A percentile compares a stretch with the other conserved stretches of the same genome.
phyloP scores from a whole-genome alignment of 2,329 filamentous ascomycete genomes.

The Blumeria hordei region DNA sequence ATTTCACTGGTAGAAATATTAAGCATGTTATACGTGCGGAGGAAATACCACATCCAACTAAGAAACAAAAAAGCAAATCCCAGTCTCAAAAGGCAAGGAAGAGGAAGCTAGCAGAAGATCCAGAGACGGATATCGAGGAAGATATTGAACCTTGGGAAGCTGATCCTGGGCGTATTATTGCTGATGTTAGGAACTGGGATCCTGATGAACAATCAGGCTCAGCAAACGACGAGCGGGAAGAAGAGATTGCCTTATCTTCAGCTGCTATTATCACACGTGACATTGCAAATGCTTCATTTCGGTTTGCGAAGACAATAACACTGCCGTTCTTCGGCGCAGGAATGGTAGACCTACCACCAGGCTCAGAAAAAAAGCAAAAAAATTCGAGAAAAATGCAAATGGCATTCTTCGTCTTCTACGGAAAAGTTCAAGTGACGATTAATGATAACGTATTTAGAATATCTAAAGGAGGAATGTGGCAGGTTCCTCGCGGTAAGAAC shows the following conservation, averaged over 20 bases:
- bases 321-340: constrained; percentile 74
- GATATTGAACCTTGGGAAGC: constrained; percentile 47
- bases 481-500: constrained; percentile 71
- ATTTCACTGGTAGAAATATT: constrained; percentile 42
- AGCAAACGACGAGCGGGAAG: constrained; percentile 29
- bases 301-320: constrained; percentile 70
- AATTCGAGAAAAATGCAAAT: constrained; percentile 93
- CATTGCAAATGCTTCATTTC: constrained; percentile 46
- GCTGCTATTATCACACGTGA: constrained; percentile 27
- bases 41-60: constrained; percentile 21
- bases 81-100: constrained; percentile 12
- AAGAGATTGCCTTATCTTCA: constrained; percentile 26
- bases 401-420: constrained; percentile 75
- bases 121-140: constrained; percentile 8
- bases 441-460: constrained; percentile 59
- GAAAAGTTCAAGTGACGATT: constrained; percentile 59
- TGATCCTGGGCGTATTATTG: constrained; percentile 36
- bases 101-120: constrained; percentile 13
- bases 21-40: constrained; percentile 59
- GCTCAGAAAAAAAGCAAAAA: constrained; percentile 67
- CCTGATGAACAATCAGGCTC: constrained; percentile 31
- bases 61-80: constrained; percentile 8
- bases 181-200: constrained; percentile 40
- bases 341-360: constrained; percentile 67
- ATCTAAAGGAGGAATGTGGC: constrained; percentile 71